Base-by-base conservation (phyloP, 805 yeast genomes). In the Candida adriatica region DNA sequence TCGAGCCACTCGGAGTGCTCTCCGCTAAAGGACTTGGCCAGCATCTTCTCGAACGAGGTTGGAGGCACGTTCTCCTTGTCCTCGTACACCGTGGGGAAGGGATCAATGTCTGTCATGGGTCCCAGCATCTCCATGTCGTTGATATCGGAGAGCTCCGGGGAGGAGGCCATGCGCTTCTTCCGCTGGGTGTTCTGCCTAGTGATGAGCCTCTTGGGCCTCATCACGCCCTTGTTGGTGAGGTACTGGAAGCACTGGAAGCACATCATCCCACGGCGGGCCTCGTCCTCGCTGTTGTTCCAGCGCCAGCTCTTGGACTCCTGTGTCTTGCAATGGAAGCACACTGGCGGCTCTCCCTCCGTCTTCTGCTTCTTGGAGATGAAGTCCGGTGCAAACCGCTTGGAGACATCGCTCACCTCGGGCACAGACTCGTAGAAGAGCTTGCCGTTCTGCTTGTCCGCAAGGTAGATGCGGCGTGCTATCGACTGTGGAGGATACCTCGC, bases 21-120 rank as follows among this genome's bases (percentile, higher is more conserved):
- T 5, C 51, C 54, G 26, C 49, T 48, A 54, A 29, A 70, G 58
- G 31, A 71, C 59, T 30, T 66, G 50, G 40, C 61, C 8, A 51
- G 24, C 56, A 51, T 48, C 27, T 50, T 60, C 34, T 68, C 68
- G 30, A 68, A 56, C 9, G 55, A 51, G 14, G 58, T 58, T 24
- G 34, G 34, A 17, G 34, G 34, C 10, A 31, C 29, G 16, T 31
- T 31, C 34, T 31, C 34, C 30, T 31, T 31, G 13, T 31, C 34
- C 8, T 34, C 46, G 3, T 32, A 24, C 9, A 38, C 42, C 23
- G 39, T 43, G n/a, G 52, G 53, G 27, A 49, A 39, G 17, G 55
- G 55, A 37, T 49, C 55, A 27, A 51, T 49, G 27, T 49, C 55
- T 3, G 55, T 51, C 43, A 51, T 35, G 19, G 56, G 56, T 2